Evolutionary conservation across 2,329 filamentous ascomycete genomes (phyloP).

Genomic region (Cercospora sesami): DNA sequence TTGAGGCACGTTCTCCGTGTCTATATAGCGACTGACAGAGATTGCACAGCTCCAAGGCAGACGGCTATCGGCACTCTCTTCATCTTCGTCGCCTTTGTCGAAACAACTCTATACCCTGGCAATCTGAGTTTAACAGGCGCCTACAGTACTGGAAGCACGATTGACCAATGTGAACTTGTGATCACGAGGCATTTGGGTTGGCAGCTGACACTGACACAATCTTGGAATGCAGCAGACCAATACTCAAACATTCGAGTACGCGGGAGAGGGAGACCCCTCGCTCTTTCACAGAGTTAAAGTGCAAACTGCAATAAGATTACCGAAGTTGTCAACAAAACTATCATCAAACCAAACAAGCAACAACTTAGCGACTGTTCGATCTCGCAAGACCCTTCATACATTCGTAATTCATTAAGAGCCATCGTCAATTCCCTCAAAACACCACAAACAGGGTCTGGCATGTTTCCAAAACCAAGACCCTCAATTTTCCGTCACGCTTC

Average conservation of each 20-base stretch:
- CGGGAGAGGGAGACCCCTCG: background rate
- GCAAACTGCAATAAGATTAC: background rate
- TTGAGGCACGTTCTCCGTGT: background rate
- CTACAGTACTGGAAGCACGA: background rate
- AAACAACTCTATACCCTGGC: background rate
- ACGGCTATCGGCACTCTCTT: background rate
- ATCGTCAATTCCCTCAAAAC: background rate
- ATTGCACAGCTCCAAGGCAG: background rate
- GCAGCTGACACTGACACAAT: background rate
- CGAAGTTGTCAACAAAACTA: background rate
- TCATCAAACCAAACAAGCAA: background rate
- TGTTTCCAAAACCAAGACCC: background rate
- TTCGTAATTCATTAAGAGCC: background rate
- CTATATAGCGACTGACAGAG: slow-evolving; percentile 1
- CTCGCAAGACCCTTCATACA: background rate
- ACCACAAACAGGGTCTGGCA: slow-evolving; percentile 2
- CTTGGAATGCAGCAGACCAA: background rate
- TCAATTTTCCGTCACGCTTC: background rate
- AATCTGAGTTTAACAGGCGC: background rate
- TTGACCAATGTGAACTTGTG: background rate
- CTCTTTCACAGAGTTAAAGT: background rate
- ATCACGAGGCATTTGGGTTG: background rate
- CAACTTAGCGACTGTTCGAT: background rate
- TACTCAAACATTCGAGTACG: background rate
- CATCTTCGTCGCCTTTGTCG: background rate